Base-by-base conservation (phyloP, 2,329 filamentous ascomycete species). In the Sporothrix phasma region DNA sequence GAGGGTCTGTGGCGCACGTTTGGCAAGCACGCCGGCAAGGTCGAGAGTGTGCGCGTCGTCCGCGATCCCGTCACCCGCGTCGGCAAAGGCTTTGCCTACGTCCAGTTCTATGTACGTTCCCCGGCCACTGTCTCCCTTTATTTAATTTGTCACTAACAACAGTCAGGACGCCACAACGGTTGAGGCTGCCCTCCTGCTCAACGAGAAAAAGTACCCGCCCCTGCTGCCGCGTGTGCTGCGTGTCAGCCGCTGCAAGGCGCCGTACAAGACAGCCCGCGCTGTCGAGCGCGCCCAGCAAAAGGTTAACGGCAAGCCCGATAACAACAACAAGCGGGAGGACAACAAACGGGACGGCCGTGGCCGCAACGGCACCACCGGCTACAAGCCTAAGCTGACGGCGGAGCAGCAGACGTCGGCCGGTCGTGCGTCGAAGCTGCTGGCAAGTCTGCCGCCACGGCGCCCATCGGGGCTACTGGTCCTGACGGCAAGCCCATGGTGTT, bases 31-130 rank as follows among this genome's bases (percentile, higher is more conserved):
- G 87, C 83, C 66, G 92, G 93, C 69, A 89, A 84, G 68, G 89
- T 99, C 13, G 93, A 99, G 76, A 96, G 88, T 72, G 95, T 99
- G 41, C 89, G 94, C 39, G 92, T 99, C 22, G 84, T 97, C 60
- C 86, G 94, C 63, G 94, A 99, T 72, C 81, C 89, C 67, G 88
- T 89, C 69, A 99, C 95, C 7, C 85, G 95, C 59, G 90, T 99
- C 34, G 92, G 94, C 71, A 99, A 99, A 74, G 94, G 94, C 4
- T 91, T 99, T 72, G 95, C 95, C 67, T 99, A 99, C 72, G 93
- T 99, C 17, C 94, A 99, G 73, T 99, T 99, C 76, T 85, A 88
- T 72, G 85, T 86, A 24, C 19, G 56, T 59, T n/a, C 11, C 26
- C 5, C 26, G 17, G 17, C 15, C 13, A 8, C 34, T 43, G 8